Conservation (phyloP, 2,329 filamentous ascomycete species). For the Graphilbum sp. region DNA sequence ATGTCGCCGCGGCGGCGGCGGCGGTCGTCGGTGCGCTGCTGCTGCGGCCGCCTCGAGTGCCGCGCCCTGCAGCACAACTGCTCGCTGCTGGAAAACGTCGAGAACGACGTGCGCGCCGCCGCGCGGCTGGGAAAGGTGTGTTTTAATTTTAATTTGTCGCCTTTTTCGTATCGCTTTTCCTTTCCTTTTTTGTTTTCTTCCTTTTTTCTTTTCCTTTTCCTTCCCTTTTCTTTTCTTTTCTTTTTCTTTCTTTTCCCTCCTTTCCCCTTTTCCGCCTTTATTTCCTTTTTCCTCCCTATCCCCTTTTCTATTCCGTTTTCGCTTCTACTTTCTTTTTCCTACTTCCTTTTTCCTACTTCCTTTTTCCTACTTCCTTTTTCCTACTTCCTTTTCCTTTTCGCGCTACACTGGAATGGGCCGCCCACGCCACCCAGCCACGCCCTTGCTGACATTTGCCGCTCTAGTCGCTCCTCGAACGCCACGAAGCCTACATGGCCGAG, state of each 20-base stretch:
- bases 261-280: no score
- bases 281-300: no score
- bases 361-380: no score
- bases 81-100: constrained; percentile 59
- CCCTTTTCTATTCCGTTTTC: no score
- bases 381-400: no score
- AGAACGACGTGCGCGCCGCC: constrained; percentile 75
- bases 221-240: no score
- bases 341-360: no score
- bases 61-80: constrained; percentile 69
- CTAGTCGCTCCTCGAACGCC: constrained; percentile 78
- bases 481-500: constrained; percentile 89
- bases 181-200: not conserved
- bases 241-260: no score
- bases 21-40: constrained; percentile 37
- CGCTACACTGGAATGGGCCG: no score
- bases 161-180: not conserved
- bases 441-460: constrained; percentile 21
- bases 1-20: not conserved
- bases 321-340: no score
- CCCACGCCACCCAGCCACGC: no score
- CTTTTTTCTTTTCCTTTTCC: not conserved
- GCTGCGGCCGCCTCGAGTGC: constrained; percentile 71
- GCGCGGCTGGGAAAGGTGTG: constrained; percentile 85
- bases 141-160: no score